phyloP scores from a whole-genome alignment of 179 eudicot species.

The Silene vulgaris region DNA sequence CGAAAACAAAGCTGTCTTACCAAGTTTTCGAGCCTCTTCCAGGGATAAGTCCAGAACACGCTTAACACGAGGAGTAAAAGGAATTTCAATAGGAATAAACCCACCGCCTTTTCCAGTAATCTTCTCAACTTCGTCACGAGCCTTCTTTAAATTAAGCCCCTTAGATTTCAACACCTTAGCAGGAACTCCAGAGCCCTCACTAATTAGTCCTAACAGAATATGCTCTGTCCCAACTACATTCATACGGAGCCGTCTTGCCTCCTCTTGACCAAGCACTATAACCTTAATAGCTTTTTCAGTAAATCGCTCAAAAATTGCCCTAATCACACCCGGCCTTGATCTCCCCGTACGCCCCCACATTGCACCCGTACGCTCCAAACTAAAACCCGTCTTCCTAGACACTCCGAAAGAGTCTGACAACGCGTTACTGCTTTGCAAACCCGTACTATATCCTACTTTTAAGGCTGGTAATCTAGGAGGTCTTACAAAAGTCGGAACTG shows the following conservation, averaged over 20 bases:
- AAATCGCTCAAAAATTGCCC: constrained; percentile 83
- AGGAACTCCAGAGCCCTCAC: constrained; percentile 83
- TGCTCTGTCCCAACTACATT: constrained; percentile 89
- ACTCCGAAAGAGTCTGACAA: constrained; percentile 32
- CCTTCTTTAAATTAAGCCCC: constrained; percentile 78
- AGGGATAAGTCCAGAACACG: constrained; percentile 71
- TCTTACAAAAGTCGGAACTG: not conserved
- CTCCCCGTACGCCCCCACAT: constrained; percentile 38
- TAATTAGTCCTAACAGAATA: constrained; percentile 74
- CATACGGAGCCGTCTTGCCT: constrained; percentile 75
- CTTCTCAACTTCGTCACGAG: constrained; percentile 88
- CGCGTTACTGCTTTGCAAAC: constrained; percentile 49
- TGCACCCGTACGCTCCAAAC: constrained; percentile 40
- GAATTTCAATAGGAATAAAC: constrained; percentile 75
- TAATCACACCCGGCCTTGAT: constrained; percentile 39
- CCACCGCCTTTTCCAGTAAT: constrained; percentile 92
- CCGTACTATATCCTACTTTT: constrained; percentile 23
- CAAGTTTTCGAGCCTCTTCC: constrained; percentile 89
- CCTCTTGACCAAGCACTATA: constrained; percentile 85
- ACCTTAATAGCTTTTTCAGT: constrained; percentile 90
- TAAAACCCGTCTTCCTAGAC: constrained; percentile 36
- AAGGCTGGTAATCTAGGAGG: constrained; percentile 6
- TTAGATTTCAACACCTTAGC: constrained; percentile 80
- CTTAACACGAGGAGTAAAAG: constrained; percentile 90
- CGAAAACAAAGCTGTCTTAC: constrained; percentile 33